Evolutionary conservation across 805 yeast species (phyloP), one percentile per base, ranked within the genome.

Genomic region (Pichia insulana): DNA sequence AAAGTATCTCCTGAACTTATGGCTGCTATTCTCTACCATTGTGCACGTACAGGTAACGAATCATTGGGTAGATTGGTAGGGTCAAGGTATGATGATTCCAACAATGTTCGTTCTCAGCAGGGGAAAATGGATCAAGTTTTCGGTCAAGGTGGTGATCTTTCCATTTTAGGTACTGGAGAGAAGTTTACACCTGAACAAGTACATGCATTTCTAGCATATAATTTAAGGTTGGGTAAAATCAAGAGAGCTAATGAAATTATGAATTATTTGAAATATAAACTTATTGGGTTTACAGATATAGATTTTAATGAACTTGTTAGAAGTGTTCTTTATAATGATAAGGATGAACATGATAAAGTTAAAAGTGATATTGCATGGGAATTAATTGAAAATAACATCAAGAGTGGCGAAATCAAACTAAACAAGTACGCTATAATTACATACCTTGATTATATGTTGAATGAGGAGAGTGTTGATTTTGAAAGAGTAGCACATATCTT

Each of bases 261-360:
- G 11, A 42, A 47, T 9, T 56, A 53, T 46, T 53, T 61, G 7
- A 49, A 50, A 26, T 52, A 52, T 12, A 50, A 54, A 34, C 44
- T 56, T 8, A 48, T 57, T 7, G 45, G 50, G 7, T 55, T 62
- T 38, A 48, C 44, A 10, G 53, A 55, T 9, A 40, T 37, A 16
- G 65, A 63, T 40, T 58, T 62, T 47, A 61, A 61, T 32, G 59
- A 58, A 39, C 44, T 64, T 2, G 51, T 62, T 11, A 42, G 46
- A 12, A 54, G 58, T 35, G 54, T 60, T 12, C 42, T 64, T 20
- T 27, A 41, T 8, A 42, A 41, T 17, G 41, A 34, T 16, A 47
- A 45, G 38, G 19, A n/a, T 3, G 18, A 34, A 7, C 15, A 37
- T 15, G 34, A 25, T 11, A 30, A 37, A 8, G 45, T 38, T 18